phyloP scores from a whole-genome alignment of 2,329 filamentous ascomycete genomes.

The Epichloe coenophiala region DNA sequence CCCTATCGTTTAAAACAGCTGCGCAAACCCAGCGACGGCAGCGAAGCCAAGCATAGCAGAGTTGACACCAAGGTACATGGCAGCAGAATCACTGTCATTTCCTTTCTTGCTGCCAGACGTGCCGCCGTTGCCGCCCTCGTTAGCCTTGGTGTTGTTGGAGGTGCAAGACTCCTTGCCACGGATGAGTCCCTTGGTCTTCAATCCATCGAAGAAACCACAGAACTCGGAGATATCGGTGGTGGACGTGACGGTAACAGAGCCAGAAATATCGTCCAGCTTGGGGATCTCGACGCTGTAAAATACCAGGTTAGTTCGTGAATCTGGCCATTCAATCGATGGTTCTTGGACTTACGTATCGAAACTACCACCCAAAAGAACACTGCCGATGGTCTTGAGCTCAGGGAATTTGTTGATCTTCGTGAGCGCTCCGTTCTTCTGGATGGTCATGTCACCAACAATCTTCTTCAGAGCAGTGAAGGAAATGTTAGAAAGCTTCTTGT shows the following conservation, averaged over 20 bases:
- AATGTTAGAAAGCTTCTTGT: constrained; percentile 55
- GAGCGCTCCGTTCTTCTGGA: constrained; percentile 82
- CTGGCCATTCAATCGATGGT: not conserved
- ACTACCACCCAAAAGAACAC: constrained; percentile 72
- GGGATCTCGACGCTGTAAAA: constrained; percentile 55
- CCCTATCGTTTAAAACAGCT: constrained; percentile 33
- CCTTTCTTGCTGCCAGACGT: constrained; percentile 12
- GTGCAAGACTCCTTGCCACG: constrained; percentile 34
- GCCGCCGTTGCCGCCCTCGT: constrained; percentile 27
- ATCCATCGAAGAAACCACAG: constrained; percentile 35
- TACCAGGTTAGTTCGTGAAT: not conserved
- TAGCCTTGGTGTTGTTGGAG: constrained; percentile 37
- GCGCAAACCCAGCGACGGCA: constrained; percentile 32
- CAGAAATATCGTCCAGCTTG: constrained; percentile 51
- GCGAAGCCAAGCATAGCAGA: constrained; percentile 32
- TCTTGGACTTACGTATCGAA: constrained; percentile 58
- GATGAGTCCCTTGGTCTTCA: constrained; percentile 24
- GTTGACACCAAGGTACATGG: constrained; percentile 33
- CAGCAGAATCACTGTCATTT: constrained; percentile 26
- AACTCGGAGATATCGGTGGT: constrained; percentile 48
- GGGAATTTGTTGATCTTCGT: constrained; percentile 52
- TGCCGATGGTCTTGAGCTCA: constrained; percentile 58
- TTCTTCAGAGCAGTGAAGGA: constrained; percentile 54
- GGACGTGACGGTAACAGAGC: constrained; percentile 56
- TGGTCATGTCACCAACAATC: constrained; percentile 66